These are phyloP conservation scores for Metschnikowia sp. DNA, from an alignment of 805 yeast genomes.

Conservation along the genomic window DNA sequence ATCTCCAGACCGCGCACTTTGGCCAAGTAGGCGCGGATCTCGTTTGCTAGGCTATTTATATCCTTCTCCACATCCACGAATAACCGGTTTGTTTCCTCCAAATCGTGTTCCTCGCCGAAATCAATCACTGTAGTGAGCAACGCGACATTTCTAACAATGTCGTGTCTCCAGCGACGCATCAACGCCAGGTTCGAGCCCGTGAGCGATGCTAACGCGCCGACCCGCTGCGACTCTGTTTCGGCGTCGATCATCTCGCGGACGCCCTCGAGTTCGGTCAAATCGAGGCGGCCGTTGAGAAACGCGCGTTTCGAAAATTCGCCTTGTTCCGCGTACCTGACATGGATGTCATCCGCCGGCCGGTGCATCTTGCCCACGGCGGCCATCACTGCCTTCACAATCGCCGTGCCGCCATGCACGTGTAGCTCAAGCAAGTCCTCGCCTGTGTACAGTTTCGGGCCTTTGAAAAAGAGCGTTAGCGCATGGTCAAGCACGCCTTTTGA, in stretches of 20 bases:
- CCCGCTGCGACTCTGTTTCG: slow-evolving; percentile 85
- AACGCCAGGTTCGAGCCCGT: slow-evolving; percentile 59
- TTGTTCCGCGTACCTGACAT: slow-evolving; percentile 78
- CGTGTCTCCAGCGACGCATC: slow-evolving; percentile 64
- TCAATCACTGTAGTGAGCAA: slow-evolving; percentile 84
- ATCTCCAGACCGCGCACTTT: slow-evolving; percentile 59
- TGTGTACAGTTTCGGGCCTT: slow-evolving; percentile 76
- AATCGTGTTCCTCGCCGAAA: slow-evolving; percentile 90
- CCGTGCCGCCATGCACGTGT: slow-evolving; percentile 93
- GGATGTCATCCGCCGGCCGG: slow-evolving; percentile 33
- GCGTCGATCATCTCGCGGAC: slow-evolving; percentile 86
- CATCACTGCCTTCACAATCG: slow-evolving; percentile 70
- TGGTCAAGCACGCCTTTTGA: slow-evolving; percentile 58
- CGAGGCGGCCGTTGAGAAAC: slow-evolving; percentile 77
- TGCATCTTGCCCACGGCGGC: slow-evolving; percentile 57
- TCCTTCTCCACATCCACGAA: slow-evolving; percentile 47
- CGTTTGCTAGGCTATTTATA: slow-evolving; percentile 39
- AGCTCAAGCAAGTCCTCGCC: slow-evolving; percentile 90
- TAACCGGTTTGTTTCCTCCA: slow-evolving; percentile 58
- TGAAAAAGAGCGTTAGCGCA: slow-evolving; percentile 66
- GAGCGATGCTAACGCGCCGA: slow-evolving; percentile 69
- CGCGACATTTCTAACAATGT: slow-evolving; percentile 65
- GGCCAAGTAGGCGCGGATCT: slow-evolving; percentile 42
- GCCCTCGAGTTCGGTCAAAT: slow-evolving; percentile 88
- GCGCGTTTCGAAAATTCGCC: slow-evolving; percentile 93